Evolutionary conservation across 257 asterid genomes (phyloP).

Genomic region (Rhazya stricta): DNA sequence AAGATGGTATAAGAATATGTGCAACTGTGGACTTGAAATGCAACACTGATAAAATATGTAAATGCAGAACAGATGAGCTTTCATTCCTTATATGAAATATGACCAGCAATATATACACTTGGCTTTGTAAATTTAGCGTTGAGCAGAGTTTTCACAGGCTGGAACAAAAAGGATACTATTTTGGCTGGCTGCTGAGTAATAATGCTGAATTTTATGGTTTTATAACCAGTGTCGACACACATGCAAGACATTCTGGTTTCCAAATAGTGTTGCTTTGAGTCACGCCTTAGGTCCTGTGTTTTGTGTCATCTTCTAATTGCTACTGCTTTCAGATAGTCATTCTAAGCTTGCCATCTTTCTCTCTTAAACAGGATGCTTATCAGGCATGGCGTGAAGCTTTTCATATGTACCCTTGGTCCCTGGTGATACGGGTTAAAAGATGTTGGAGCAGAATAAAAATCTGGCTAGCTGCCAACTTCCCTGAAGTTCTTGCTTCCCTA

Average conservation of each 20-base stretch:
- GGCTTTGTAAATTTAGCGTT: neutral
- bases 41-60: no score
- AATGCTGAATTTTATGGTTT: neutral
- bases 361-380: slow-evolving; percentile 58
- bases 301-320: neutral
- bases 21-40: no score
- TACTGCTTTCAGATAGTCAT: neutral
- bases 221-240: neutral
- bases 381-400: slow-evolving; percentile 69
- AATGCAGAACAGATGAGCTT: no score
- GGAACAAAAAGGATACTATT: neutral
- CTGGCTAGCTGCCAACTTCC: slow-evolving; percentile 63
- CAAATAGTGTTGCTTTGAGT: neutral
- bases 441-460: slow-evolving; percentile 66
- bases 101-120: neutral
- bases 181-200: neutral
- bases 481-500: slow-evolving; percentile 67
- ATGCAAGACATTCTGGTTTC: neutral
- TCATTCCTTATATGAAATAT: no score
- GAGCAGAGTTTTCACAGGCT: neutral
- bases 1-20: no score
- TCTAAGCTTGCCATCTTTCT: neutral
- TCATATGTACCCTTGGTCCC: slow-evolving; percentile 75
- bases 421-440: slow-evolving; percentile 59
- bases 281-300: neutral